Base-by-base conservation (phyloP, 495 filamentous ascomycete species). In the Clohesyomyces aquaticus region DNA sequence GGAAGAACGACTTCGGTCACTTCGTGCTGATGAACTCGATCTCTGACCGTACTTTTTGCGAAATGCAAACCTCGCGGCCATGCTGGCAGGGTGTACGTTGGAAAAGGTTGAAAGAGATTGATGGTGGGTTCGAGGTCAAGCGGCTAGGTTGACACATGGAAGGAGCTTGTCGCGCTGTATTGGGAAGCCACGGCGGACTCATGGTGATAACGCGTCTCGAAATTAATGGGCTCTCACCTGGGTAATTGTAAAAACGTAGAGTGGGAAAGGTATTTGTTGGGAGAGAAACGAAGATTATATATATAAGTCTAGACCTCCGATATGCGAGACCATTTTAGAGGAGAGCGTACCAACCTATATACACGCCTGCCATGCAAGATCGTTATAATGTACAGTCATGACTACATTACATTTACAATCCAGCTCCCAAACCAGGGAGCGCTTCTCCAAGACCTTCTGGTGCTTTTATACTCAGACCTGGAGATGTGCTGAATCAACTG, bases 261-360 rank as follows among this genome's bases (percentile, higher is more conserved):
- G n/a, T n/a, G n/a, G n/a, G n/a, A n/a, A n/a, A n/a, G n/a, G n/a
- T n/a, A n/a, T n/a, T n/a, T n/a, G n/a, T n/a, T 35, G 11, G 19
- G 35, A 42, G 14, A 23, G 27, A 18, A 59, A 26, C 21, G 45
- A 25, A 27, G 25, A n/a, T n/a, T n/a, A n/a, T n/a, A n/a, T n/a
- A n/a, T n/a, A n/a, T n/a, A n/a, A n/a, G n/a, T n/a, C n/a, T n/a
- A n/a, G n/a, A n/a, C n/a, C n/a, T 49, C 25, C 23, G 27, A 19
- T 19, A 52, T 52, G 12, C 49, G 27, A 52, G 18, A 52, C 49
- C 8, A 3, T 9, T 32, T n/a, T 52, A 29, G 16, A 52, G 49
- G 28, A 52, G 49, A 52, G 49, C 25, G 26, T 29, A 52, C 25
- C 26, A 52, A 52, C 49, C 49, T 3, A 52, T 29, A 22, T 18